phyloP scores from a whole-genome alignment of 306 rosid species.

The Pyrus pyrifolia region DNA sequence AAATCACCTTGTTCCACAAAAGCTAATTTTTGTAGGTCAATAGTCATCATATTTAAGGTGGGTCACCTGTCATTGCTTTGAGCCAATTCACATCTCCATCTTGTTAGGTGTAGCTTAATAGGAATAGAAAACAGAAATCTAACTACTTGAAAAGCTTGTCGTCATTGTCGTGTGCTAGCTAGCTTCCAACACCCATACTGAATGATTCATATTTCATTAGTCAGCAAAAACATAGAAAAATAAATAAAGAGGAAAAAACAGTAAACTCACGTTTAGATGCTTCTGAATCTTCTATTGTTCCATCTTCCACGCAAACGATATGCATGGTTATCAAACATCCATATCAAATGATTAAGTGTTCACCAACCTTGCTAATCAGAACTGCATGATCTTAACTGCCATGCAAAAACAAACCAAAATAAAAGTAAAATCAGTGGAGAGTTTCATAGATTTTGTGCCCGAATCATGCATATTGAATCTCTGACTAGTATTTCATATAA shows the following conservation, averaged over 20 bases:
- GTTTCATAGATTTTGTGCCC: slow-evolving; percentile 8
- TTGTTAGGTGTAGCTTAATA: not conserved
- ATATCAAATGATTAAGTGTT: slow-evolving; percentile 40
- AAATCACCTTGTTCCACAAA: not conserved
- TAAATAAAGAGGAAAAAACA: not conserved
- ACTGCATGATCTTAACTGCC: slow-evolving; percentile 38
- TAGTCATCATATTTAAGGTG: not conserved
- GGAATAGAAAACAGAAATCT: not conserved
- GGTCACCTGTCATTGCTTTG: not conserved
- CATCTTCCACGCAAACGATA: slow-evolving; percentile 27
- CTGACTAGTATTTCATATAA: not conserved
- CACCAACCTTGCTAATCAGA: slow-evolving; percentile 35
- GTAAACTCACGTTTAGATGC: not conserved
- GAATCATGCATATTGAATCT: slow-evolving; percentile 14
- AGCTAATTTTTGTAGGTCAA: not conserved
- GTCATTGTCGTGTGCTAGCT: not conserved
- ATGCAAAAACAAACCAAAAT: not conserved
- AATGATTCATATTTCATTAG: not conserved
- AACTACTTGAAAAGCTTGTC: not conserved
- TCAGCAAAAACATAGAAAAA: not conserved
- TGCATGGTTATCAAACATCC: slow-evolving; percentile 26
- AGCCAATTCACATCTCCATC: not conserved
- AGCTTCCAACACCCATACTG: not conserved
- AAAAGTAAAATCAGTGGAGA: not conserved
- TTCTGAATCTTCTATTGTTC: not conserved